phyloP scores from a whole-genome alignment of 2,329 filamentous ascomycete genomes.

The Apiospora rasikravindrae region DNA sequence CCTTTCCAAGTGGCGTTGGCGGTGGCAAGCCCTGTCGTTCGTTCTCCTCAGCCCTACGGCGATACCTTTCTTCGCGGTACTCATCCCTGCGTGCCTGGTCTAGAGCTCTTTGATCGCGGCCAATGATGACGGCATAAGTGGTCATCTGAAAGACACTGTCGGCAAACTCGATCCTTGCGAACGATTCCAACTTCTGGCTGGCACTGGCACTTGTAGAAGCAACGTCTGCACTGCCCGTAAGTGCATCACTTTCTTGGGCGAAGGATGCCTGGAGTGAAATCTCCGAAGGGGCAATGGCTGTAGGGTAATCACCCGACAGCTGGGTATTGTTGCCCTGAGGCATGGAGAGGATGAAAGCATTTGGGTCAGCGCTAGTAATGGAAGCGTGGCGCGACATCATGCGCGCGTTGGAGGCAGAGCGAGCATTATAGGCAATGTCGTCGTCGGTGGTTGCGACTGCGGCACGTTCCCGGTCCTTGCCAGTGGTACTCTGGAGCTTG shows the following conservation, averaged over 20 bases:
- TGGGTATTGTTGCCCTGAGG: slow-evolving; percentile 31
- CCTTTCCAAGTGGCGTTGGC: slow-evolving; percentile 54
- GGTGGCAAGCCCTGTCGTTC: slow-evolving; percentile 55
- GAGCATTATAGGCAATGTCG: slow-evolving; percentile 34
- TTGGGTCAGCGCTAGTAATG: slow-evolving; percentile 39
- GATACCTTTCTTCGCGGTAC: slow-evolving; percentile 52
- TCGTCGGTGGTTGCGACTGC: slow-evolving; percentile 42
- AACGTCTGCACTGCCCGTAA: slow-evolving; percentile 38
- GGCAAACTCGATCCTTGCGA: slow-evolving; percentile 69
- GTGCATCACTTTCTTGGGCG: slow-evolving; percentile 38
- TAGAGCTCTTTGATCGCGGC: slow-evolving; percentile 69
- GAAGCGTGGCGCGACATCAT: slow-evolving; percentile 25
- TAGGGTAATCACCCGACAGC: slow-evolving; percentile 34
- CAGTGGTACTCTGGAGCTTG: slow-evolving; percentile 22
- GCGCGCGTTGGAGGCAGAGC: slow-evolving; percentile 25
- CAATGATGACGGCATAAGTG: slow-evolving; percentile 73
- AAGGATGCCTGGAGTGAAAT: slow-evolving; percentile 39
- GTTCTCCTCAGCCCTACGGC: slow-evolving; percentile 52
- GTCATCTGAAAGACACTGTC: slow-evolving; percentile 83
- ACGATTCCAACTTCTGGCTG: slow-evolving; percentile 57
- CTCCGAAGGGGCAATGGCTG: slow-evolving; percentile 39
- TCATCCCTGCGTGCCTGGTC: slow-evolving; percentile 59
- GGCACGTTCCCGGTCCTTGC: slow-evolving; percentile 24
- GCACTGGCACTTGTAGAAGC: slow-evolving; percentile 41
- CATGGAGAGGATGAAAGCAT: slow-evolving; percentile 38